Percentiles rank a stretch among this genome's conserved stretches.
Evolutionary conservation across 495 filamentous ascomycete species (phyloP).

Genomic region (Friedmanniomyces simplex): DNA sequence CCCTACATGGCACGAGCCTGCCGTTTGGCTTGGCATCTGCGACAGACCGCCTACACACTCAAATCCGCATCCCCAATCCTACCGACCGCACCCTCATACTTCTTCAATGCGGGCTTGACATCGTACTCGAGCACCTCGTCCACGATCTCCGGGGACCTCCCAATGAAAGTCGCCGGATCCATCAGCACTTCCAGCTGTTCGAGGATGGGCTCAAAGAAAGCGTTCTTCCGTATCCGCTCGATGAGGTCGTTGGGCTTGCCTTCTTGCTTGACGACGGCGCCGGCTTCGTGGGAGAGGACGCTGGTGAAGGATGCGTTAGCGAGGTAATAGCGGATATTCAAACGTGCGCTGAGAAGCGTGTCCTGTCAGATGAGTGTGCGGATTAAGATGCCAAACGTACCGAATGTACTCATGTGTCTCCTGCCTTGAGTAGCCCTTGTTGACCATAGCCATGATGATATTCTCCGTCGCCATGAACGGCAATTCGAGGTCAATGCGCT

Average conservation of each 20-base stretch:
- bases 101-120: conserved; percentile 18
- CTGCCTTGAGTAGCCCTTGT: conserved; percentile 67
- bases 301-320: not conserved
- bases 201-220: conserved; percentile 78
- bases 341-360: too few relatives aligned
- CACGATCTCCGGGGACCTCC: conserved; percentile 49
- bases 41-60: conserved; percentile 5
- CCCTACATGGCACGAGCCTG: too few relatives aligned
- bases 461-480: conserved; percentile 81
- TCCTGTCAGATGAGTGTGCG: too few relatives aligned
- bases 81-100: conserved; percentile 10
- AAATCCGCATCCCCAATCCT: conserved; percentile 10
- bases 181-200: conserved; percentile 64
- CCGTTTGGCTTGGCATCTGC: too few relatives aligned
- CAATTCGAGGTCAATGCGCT: conserved; percentile 62
- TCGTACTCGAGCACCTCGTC: conserved; percentile 40
- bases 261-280: conserved; percentile 65
- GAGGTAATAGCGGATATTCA: not conserved
- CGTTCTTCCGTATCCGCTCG: conserved; percentile 58
- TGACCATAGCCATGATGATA: conserved; percentile 80
- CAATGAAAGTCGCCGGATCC: conserved; percentile 60
- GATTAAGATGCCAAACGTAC: conserved; percentile 20
- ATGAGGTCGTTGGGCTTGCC: conserved; percentile 78
- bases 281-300: conserved; percentile 78
- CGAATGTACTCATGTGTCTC: conserved; percentile 86